A percentile compares a stretch with the other conserved stretches of the same genome.
phyloP scores from a whole-genome alignment of 768 basidiomycete species.

The Lactarius tabidus region DNA sequence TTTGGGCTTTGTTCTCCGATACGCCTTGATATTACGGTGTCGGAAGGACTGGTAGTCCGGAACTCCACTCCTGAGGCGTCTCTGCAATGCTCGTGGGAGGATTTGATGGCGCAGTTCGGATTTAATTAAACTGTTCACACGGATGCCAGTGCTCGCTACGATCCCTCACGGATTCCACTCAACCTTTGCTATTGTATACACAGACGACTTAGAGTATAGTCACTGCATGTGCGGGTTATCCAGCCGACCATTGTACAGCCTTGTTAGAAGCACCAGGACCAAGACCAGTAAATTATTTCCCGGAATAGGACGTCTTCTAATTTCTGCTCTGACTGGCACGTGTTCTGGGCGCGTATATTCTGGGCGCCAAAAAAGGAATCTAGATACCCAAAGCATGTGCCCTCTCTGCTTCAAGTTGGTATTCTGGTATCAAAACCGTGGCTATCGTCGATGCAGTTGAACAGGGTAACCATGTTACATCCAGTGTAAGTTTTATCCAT shows the following conservation, averaged over 20 bases:
- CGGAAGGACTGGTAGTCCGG: slow-evolving; percentile 12
- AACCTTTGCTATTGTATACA: not conserved
- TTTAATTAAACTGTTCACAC: slow-evolving; percentile 14
- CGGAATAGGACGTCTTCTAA: not conserved
- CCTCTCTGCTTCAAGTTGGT: slow-evolving; percentile 41
- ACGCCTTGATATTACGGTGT: slow-evolving; percentile 11
- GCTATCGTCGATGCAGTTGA: slow-evolving; percentile 40
- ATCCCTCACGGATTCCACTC: not conserved
- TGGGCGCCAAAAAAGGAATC: not conserved
- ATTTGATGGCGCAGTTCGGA: slow-evolving; percentile 34
- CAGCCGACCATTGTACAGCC: slow-evolving; percentile 3
- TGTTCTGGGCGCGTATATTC: not conserved
- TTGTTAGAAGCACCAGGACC: not conserved
- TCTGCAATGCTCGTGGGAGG: slow-evolving; percentile 26
- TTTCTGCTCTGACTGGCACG: not conserved
- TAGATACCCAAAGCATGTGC: slow-evolving; percentile 36
- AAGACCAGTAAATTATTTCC: too few relatives aligned
- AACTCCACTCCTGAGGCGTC: slow-evolving; percentile 38
- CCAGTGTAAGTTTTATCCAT: slow-evolving; percentile 46
- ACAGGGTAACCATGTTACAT: slow-evolving; percentile 35
- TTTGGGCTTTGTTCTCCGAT: slow-evolving; percentile 20
- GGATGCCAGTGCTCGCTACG: not conserved
- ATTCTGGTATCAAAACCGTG: slow-evolving; percentile 42
- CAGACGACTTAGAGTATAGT: not conserved
- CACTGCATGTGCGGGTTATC: slow-evolving; percentile 6